These are phyloP conservation scores for Gymnopus androsaceus DNA, from an alignment of 1,284 basidiomycete species.

Conservation along the genomic window DNA sequence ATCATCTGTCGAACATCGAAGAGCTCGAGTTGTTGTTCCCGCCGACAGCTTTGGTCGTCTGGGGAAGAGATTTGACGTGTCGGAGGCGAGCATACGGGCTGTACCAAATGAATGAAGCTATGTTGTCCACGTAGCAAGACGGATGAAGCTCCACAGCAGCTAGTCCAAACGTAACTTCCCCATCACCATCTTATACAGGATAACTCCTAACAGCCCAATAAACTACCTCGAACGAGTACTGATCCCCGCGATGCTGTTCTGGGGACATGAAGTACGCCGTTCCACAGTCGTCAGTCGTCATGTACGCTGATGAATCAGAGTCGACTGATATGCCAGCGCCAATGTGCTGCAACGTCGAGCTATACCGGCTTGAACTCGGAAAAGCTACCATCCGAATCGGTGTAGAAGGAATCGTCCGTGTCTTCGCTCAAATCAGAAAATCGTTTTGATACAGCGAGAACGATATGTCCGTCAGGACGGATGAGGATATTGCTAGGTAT, in stretches of 20 bases:
- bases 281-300: conserved; percentile 20
- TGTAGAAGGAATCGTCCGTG: conserved; percentile 1
- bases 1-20: neutral
- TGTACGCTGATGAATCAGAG: neutral
- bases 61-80: neutral
- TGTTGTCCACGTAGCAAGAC: neutral
- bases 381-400: neutral
- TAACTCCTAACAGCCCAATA: conserved; percentile 24
- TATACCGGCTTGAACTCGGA: neutral
- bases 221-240: conserved; percentile 26
- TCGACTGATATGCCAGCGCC: neutral
- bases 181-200: conserved; percentile 25
- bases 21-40: neutral
- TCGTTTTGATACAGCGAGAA: conserved; percentile 23
- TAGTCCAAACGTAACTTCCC: no score
- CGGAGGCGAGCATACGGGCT: conserved; percentile 8
- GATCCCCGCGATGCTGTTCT: conserved; percentile 20
- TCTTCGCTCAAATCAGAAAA: conserved; percentile 10
- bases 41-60: neutral
- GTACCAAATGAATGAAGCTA: conserved; percentile 8
- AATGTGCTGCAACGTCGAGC: neutral
- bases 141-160: neutral
- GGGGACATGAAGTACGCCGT: conserved; percentile 26
- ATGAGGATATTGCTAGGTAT: conserved; percentile 28
- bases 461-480: conserved; percentile 23